Conservation (phyloP, 1,139 yeast genomes). For the Debaryomyces sp. region DNA sequence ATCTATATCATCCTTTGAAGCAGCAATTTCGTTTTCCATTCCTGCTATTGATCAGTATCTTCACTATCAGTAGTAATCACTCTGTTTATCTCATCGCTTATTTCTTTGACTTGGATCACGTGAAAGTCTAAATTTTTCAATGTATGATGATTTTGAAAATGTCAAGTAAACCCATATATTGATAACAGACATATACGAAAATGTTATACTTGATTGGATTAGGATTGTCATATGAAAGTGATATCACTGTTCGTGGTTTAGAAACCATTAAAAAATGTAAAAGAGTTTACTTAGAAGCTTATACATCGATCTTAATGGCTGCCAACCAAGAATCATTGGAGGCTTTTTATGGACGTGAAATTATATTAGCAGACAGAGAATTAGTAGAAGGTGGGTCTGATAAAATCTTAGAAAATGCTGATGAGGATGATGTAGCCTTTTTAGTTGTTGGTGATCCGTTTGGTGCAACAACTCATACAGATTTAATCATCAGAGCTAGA, state of each 20-base stretch:
- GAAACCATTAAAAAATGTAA: conserved; percentile 81
- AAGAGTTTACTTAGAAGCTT: conserved; percentile 91
- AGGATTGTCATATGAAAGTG: conserved; percentile 86
- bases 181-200: neutral
- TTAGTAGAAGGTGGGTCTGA: conserved; percentile 91
- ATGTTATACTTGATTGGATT: conserved; percentile 93
- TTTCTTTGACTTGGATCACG: neutral
- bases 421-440: conserved; percentile 83
- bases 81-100: neutral
- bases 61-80: neutral
- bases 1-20: neutral
- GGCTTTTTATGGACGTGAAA: conserved; percentile 80
- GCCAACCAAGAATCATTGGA: conserved; percentile 73
- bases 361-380: conserved; percentile 91
- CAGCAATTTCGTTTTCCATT: neutral
- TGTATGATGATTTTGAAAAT: neutral
- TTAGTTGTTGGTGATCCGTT: conserved; percentile 97
- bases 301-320: conserved; percentile 94
- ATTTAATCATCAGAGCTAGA: conserved; percentile 86
- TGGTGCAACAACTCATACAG: conserved; percentile 98
- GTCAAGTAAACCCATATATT: neutral
- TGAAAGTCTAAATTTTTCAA: neutral
- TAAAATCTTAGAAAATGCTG: conserved; percentile 73
- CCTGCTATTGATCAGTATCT: neutral
- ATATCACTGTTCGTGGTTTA: conserved; percentile 92